Base-by-base conservation (phyloP, 768 basidiomycete genomes). In the Leccinum disarticulatum region DNA sequence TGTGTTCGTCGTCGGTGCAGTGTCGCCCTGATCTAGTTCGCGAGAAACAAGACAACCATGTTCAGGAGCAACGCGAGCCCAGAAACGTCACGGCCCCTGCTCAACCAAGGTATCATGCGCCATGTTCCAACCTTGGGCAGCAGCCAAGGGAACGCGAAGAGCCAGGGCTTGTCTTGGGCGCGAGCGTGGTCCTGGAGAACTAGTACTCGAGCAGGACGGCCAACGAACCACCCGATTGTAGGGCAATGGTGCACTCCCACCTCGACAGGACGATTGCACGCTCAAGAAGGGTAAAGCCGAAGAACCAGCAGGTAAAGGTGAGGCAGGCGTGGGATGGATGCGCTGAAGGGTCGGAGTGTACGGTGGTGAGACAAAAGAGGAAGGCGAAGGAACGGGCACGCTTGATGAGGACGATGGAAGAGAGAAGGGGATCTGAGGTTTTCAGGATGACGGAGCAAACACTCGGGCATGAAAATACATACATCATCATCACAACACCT, bases 31-130 rank as follows among this genome's bases (percentile, higher is more conserved):
- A 41, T 41, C 3, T 94, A 90, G 68, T 93, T 86, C 8, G 3
- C 31, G 31, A 31, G 31, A 31, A 31, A 31, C 10, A 31, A 11
- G 0, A 31, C 11, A 31, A 11, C 0, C 31, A 31, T 31, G 0
- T 9, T 31, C 30, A 10, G 11, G 31, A 31, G 31, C 4, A 97
- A 98, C 33, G 94, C 79, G 69, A 98, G 95, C 7, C 96, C 95
- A 0, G 93, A 95, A 15, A 98, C 85, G 67, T 98, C 96, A 70
- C 97, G 94, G 0, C 96, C 96, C 47, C 80, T 82, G 56, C 85
- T 80, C 63, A 96, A 76, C 33, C 88, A 77, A 9, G 95, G 91
- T 0, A 75, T 76, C 1, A 69, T 73, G 30, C 69, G 71, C 82
- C 82, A 87, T 13, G 75, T 78, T 2, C 14, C 25, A 13, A 50